Evolutionary conservation across 306 rosid species (phyloP), one percentile per base, ranked within the genome.

Genomic region (Argentina anserina): DNA sequence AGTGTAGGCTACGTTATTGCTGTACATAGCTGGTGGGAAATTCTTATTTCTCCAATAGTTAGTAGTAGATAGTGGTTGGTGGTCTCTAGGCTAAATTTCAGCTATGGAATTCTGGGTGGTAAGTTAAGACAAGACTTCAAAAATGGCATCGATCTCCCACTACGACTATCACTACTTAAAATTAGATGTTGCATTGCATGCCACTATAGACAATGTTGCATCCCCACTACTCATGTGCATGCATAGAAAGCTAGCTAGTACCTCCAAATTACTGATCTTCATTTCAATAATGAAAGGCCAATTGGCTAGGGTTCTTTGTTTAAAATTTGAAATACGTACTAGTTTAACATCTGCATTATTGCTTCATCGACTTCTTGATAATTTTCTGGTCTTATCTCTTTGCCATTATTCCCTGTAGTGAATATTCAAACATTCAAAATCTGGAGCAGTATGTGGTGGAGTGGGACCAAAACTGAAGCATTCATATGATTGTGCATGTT

Each of bases 1-100:
- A 8, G 21, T 18, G 33, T 26, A 55, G 31, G 18, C 34, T 56
- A 26, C 34, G 62, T 56, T 55, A 29, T 55, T 56, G 18, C 5
- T 31, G 6, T 7, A 60, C 21, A 17, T 60, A 33, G 67, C 4
- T 18, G 15, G 67, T 60, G 67, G 8, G 2, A 20, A 18, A 28
- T 29, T 59, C 33, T 28, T 26, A n/a, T 29, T 29, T 59, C 39
- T 13, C 39, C 21, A 5, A 33, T 34, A 2, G 15, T 34, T 41
- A 33, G 17, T 25, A 25, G 36, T 29, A 25, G 47, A 73, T 65
- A 64, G 75, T 15, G 67, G 78, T 67, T 45, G 74, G 69, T 46
- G 64, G 71, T 53, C 47, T 62, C 36, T 34, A 67, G 64, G 79
- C 67, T 37, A 62, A 52, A 52, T 47, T 65, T 60, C 31, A 17